Evolutionary conservation across 108 stramenopile genomes (phyloP).

Genomic region (Parietichytrium sp.): DNA sequence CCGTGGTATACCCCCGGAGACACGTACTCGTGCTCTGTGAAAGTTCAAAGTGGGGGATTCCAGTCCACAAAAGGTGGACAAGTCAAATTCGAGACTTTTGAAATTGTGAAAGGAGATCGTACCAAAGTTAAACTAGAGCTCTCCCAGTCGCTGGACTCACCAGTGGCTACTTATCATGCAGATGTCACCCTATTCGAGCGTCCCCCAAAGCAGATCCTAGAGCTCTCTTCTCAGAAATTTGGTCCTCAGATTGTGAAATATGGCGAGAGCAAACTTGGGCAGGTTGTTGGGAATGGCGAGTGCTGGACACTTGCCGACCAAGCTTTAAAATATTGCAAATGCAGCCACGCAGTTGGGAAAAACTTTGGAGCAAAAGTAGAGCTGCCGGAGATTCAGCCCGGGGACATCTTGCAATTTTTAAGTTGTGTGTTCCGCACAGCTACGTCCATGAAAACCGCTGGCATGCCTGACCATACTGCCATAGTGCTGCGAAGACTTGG

Average conservation of each 20-base stretch:
- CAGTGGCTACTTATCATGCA: not conserved
- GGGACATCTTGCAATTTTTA: conserved; percentile 1
- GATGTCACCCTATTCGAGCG: not conserved
- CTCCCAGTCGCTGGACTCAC: not conserved
- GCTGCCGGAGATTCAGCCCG: not conserved
- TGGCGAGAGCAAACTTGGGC: not conserved
- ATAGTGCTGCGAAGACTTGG: not conserved
- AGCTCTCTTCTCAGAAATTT: not conserved
- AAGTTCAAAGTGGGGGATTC: not conserved
- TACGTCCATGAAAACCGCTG: not conserved
- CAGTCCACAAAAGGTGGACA: not conserved
- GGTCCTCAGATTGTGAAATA: not conserved
- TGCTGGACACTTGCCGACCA: conserved; percentile 33
- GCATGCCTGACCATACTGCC: conserved; percentile 7
- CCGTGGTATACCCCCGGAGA: not conserved
- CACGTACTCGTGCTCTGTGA: not conserved
- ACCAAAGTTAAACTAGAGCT: conserved; percentile 22
- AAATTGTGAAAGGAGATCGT: conserved; percentile 8
- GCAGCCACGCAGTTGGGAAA: not conserved
- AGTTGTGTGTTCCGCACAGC: not conserved
- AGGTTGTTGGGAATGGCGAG: not conserved
- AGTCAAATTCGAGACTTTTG: not conserved
- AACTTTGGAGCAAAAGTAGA: conserved; percentile 1
- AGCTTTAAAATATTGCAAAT: not conserved
- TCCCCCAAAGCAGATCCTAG: not conserved